These are phyloP conservation scores for Tilletia indica DNA, from an alignment of 1,284 basidiomycete genomes.

Conservation along the genomic window DNA sequence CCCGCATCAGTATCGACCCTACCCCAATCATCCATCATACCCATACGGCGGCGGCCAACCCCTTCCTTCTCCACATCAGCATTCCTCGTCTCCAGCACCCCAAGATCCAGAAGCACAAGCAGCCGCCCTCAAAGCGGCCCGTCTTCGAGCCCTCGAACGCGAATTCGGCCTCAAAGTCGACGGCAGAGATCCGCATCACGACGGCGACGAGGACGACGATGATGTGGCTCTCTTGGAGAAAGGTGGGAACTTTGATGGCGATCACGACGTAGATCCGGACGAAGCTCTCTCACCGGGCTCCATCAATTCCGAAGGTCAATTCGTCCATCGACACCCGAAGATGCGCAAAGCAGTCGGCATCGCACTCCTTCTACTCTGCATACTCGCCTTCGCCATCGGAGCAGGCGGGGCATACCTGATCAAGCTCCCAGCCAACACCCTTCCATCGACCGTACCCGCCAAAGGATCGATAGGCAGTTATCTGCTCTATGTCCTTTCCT, in stretches of 20 bases:
- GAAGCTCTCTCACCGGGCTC: background rate
- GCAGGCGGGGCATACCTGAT: slow-evolving; percentile 5
- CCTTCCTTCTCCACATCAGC: background rate
- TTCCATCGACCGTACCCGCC: background rate
- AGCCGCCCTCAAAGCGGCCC: slow-evolving; percentile 3
- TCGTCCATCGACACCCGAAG: slow-evolving; percentile 5
- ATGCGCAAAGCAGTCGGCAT: background rate
- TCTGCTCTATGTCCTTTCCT: slow-evolving; percentile 5
- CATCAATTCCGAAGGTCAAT: background rate
- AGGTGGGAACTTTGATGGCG: background rate
- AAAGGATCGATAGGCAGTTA: slow-evolving; percentile 1
- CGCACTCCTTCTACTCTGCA: background rate
- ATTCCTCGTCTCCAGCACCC: background rate
- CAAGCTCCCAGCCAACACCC: background rate
- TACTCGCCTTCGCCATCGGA: background rate
- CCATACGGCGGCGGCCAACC: background rate
- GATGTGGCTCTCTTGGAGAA: background rate
- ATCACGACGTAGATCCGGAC: background rate
- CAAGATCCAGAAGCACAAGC: slow-evolving; percentile 3
- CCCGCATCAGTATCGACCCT: background rate
- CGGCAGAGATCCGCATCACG: background rate
- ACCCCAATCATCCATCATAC: background rate
- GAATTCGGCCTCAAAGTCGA: slow-evolving; percentile 17
- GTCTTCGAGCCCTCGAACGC: slow-evolving; percentile 12
- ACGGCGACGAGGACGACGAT: background rate